These are phyloP conservation scores for Zychaea mexicana DNA, from an alignment of 371 early-diverging fungal species.

Conservation along the genomic window DNA sequence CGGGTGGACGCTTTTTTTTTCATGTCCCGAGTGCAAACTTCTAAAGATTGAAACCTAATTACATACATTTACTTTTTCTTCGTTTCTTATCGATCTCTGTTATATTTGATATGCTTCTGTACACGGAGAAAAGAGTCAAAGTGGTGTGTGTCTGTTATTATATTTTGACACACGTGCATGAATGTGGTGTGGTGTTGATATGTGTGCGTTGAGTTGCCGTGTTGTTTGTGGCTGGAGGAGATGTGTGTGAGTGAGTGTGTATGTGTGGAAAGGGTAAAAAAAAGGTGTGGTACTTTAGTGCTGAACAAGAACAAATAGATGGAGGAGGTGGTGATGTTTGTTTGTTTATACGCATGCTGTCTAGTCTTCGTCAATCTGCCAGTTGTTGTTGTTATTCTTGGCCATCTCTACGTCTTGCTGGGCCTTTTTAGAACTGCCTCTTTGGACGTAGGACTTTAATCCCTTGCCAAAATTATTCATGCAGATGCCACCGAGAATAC, in stretches of 20 bases:
- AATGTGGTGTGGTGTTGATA: too few relatives aligned
- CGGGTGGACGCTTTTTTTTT: background rate
- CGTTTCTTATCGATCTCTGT: background rate
- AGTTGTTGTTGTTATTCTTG: constrained; percentile 30
- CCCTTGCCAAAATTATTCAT: constrained; percentile 41
- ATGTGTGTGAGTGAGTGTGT: background rate
- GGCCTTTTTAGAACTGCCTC: constrained; percentile 25
- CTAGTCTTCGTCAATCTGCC: constrained; percentile 48
- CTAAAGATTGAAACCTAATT: constrained; percentile 5
- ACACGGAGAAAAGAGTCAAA: constrained; percentile 1
- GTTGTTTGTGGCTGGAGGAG: too few relatives aligned
- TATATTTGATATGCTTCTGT: constrained; percentile 2
- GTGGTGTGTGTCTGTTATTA: background rate
- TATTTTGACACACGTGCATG: too few relatives aligned
- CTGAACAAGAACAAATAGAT: background rate
- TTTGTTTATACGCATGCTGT: too few relatives aligned
- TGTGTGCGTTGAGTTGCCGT: too few relatives aligned
- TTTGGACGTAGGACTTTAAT: constrained; percentile 36
- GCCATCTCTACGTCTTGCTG: constrained; percentile 39
- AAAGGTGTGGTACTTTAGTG: background rate
- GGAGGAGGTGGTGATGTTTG: background rate
- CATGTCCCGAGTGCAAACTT: background rate
- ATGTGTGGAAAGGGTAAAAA: constrained; percentile 1
- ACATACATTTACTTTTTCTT: background rate
- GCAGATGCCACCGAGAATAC: constrained; percentile 27